A percentile compares a stretch with the other conserved stretches of the same genome.
Conservation (phyloP, 768 basidiomycete species). For the Calvatia gigantea region DNA sequence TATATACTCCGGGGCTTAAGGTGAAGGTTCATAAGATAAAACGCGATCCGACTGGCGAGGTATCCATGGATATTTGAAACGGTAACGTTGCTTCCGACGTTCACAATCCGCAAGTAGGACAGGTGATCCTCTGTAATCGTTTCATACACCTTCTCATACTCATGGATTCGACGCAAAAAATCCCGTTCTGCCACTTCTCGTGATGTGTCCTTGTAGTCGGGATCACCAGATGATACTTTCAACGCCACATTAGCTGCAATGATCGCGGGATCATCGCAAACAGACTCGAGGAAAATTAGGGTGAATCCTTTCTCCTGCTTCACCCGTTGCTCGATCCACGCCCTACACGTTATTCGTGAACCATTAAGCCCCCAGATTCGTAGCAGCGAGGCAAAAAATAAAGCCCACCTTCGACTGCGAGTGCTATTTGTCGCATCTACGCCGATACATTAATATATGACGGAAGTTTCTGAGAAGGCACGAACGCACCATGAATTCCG, state of each 20-base stretch:
- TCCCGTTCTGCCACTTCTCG: constrained; percentile 84
- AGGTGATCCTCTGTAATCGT: constrained; percentile 89
- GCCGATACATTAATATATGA: not conserved
- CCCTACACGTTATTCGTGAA: constrained; percentile 39
- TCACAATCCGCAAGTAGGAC: constrained; percentile 87
- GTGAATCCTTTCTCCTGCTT: constrained; percentile 82
- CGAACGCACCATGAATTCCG: constrained; percentile 82
- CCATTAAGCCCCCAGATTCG: not conserved
- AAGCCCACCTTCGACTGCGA: constrained; percentile 58
- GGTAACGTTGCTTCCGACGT: constrained; percentile 89
- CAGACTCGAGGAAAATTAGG: constrained; percentile 91
- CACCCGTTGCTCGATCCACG: constrained; percentile 81
- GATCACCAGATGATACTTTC: constrained; percentile 95
- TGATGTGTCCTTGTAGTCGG: constrained; percentile 91
- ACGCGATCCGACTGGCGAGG: constrained; percentile 93
- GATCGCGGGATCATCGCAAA: constrained; percentile 90
- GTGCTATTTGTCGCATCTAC: constrained; percentile 97
- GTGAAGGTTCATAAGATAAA: constrained; percentile 98
- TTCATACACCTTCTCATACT: constrained; percentile 95
- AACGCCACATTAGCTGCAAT: constrained; percentile 96
- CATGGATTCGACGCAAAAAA: constrained; percentile 86
- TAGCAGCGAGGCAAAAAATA: not conserved
- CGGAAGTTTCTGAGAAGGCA: not conserved
- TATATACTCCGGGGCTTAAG: constrained; percentile 96
- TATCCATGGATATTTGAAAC: constrained; percentile 90